A percentile compares a stretch with the other conserved stretches of the same genome.
phyloP scores from a whole-genome alignment of 805 yeast genomes.

The Candida sonorensis region DNA sequence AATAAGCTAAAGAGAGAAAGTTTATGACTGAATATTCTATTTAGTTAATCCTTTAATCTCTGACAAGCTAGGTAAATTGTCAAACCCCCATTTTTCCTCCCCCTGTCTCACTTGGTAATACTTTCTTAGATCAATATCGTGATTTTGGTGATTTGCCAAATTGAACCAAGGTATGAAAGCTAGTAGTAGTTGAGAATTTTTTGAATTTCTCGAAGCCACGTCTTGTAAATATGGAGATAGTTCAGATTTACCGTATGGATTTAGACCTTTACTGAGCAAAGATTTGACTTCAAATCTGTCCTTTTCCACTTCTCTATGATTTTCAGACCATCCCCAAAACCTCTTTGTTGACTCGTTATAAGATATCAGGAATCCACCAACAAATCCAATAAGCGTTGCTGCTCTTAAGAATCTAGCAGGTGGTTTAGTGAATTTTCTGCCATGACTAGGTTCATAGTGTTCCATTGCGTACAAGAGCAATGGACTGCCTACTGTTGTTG shows the following conservation, averaged over 20 bases:
- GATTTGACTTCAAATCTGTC: slow-evolving; percentile 72
- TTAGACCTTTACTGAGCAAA: slow-evolving; percentile 54
- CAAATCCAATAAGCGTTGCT: slow-evolving; percentile 53
- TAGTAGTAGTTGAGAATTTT: slow-evolving; percentile 54
- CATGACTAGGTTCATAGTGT: slow-evolving; percentile 39
- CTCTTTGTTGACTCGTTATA: slow-evolving; percentile 62
- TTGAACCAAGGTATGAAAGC: slow-evolving; percentile 78
- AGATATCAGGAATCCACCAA: slow-evolving; percentile 70
- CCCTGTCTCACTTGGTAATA: slow-evolving; percentile 53
- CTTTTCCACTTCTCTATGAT: slow-evolving; percentile 57
- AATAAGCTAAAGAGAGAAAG: too few relatives aligned
- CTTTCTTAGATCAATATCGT: slow-evolving; percentile 63
- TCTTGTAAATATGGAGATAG: slow-evolving; percentile 67
- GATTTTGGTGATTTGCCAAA: slow-evolving; percentile 72
- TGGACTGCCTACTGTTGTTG: slow-evolving; percentile 45
- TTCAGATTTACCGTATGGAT: slow-evolving; percentile 58
- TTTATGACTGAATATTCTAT: too few relatives aligned
- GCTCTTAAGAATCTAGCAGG: slow-evolving; percentile 52
- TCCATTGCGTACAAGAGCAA: slow-evolving; percentile 37
- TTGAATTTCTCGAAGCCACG: slow-evolving; percentile 71
- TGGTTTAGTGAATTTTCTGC: slow-evolving; percentile 40
- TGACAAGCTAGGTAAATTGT: slow-evolving; percentile 40
- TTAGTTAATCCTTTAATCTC: slow-evolving; percentile 36
- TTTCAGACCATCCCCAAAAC: slow-evolving; percentile 75
- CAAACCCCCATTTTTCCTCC: slow-evolving; percentile 50